Base-by-base conservation (phyloP, 768 basidiomycete genomes). In the Phanerodontia chrysosporium region DNA sequence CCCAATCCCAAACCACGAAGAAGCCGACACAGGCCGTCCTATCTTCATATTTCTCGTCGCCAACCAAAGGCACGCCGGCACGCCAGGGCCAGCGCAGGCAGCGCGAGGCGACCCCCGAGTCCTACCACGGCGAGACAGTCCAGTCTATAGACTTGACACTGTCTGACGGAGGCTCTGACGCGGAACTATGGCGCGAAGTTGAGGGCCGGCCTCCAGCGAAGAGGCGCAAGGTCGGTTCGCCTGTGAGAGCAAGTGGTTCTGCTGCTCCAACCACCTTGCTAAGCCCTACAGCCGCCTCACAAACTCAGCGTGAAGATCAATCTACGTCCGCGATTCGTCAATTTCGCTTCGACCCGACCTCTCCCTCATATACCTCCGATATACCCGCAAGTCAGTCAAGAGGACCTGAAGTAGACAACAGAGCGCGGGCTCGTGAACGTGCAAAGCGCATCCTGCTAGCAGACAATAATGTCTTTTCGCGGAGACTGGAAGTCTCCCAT, bases 391-490 rank as follows among this genome's bases (percentile, higher is more conserved):
- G 30, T 9, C 21, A 28, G 25, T 49, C 53, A 48, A 21, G 9
- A 21, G 52, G 58, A 65, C 65, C 35, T 66, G 70, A 45, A 64
- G 64, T 45, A 62, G 64, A 53, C 70, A 16, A 54, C 45, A 30
- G 18, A 48, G 16, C 14, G 29, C 6, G 46, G 54, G 30, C 55
- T 27, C 76, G 71, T 54, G 78, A 82, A 52, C 74, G 76, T 7
- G 80, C 80, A 51, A 79, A 80, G 70, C 76, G 70, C 60, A 83
- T 75, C 57, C 73, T 87, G 3, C 72, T 85, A 22, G 72, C 75
- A 36, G 78, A 78, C 53, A 80, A 79, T 62, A 77, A 73, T 54
- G 75, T 79, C 60, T 49, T 73, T 16, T 32, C 36, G 22, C 60
- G 54, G 69, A 63, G 57, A 60, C 56, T 49, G 58, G 66, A 54